Percentiles rank a stretch among this genome's conserved stretches.
Conservation (phyloP, 352 stramenopile genomes). For the Aphanomyces euteiches region DNA sequence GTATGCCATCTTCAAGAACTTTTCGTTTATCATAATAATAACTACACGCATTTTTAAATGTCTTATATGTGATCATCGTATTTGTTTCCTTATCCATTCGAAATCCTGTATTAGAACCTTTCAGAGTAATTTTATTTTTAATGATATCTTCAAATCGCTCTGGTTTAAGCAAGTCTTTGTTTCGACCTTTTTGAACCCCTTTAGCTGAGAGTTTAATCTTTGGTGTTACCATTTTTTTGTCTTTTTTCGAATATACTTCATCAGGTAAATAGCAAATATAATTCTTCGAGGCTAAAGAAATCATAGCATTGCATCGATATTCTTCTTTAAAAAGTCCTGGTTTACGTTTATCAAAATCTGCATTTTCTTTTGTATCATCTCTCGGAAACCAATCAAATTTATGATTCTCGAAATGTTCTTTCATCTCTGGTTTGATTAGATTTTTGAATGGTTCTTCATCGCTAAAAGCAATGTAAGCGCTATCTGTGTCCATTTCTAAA, state of each 20-base stretch:
- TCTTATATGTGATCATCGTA: conserved; percentile 37
- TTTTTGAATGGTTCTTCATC: conserved; percentile 32
- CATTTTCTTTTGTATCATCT: conserved; percentile 24
- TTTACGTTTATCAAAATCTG: conserved; percentile 20
- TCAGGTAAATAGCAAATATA: conserved; percentile 37
- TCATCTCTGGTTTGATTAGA: conserved; percentile 31
- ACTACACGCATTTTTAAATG: conserved; percentile 32
- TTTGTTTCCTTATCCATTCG: conserved; percentile 33
- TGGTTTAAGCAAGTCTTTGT: conserved; percentile 30
- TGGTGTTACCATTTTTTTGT: neutral
- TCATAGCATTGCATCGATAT: conserved; percentile 33
- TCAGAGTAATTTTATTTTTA: conserved; percentile 33
- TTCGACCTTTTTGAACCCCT: conserved; percentile 31
- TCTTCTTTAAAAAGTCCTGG: conserved; percentile 36
- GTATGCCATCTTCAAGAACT: conserved; percentile 34
- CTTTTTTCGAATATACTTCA: neutral
- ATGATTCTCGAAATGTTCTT: conserved; percentile 29
- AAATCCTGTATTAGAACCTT: conserved; percentile 38
- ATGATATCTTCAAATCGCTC: conserved; percentile 34
- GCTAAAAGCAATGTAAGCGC: conserved; percentile 32
- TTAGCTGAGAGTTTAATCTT: conserved; percentile 35
- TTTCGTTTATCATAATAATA: conserved; percentile 41
- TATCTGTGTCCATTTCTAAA: conserved; percentile 34
- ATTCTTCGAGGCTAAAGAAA: conserved; percentile 32
- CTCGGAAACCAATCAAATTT: conserved; percentile 33